These are phyloP conservation scores for Fusarium sp. DNA, from an alignment of 2,329 filamentous ascomycete genomes.

Conservation along the genomic window DNA sequence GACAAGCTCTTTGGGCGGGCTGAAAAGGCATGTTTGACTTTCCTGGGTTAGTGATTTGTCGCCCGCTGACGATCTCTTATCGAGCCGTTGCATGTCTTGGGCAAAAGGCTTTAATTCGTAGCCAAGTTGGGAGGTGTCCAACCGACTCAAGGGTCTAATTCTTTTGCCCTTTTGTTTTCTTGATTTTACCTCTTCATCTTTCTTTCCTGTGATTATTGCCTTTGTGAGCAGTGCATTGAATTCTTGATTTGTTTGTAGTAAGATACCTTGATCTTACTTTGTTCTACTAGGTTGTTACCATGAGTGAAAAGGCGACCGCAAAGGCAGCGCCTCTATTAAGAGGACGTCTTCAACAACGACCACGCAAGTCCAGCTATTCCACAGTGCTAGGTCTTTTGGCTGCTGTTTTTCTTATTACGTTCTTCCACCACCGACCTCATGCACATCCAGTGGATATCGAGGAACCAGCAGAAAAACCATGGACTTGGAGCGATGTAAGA, in stretches of 20 bases:
- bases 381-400: conserved; percentile 37
- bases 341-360: conserved; percentile 12
- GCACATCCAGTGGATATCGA: neutral
- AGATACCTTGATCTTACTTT: neutral
- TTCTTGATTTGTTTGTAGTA: conserved; percentile 1
- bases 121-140: neutral
- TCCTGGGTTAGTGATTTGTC: neutral
- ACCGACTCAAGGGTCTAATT: conserved; percentile 7
- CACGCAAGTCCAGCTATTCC: conserved; percentile 9
- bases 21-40: conserved; percentile 13
- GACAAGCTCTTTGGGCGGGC: neutral
- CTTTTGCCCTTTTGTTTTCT: neutral
- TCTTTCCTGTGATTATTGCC: neutral
- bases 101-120: conserved; percentile 24
- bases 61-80: conserved; percentile 24
- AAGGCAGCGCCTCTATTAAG: conserved; percentile 34
- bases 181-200: neutral
- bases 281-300: conserved; percentile 1
- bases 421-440: conserved; percentile 39
- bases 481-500: conserved; percentile 47
- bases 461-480: conserved; percentile 24
- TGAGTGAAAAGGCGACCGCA: conserved; percentile 33
- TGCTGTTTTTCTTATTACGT: conserved; percentile 32
- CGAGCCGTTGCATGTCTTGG: conserved; percentile 34
- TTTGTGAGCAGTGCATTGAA: neutral